Percentiles rank a stretch among this genome's conserved stretches.
Evolutionary conservation across 2,329 filamentous ascomycete genomes (phyloP).

Genomic region (Diaporthe sp.): DNA sequence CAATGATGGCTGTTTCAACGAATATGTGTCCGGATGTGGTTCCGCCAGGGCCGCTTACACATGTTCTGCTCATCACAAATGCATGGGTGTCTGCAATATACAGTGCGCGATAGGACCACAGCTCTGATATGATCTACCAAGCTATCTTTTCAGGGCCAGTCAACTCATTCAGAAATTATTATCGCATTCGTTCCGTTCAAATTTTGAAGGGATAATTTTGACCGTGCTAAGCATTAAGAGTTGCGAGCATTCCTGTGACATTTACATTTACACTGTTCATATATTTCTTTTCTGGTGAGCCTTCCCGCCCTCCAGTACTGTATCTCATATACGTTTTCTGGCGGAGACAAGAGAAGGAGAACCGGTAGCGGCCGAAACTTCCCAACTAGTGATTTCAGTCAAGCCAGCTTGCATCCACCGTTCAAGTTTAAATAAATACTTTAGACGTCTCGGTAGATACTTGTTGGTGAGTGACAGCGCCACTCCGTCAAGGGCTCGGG

Average conservation of each 20-base stretch:
- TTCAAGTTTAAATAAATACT: no score
- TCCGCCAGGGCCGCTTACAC: not conserved
- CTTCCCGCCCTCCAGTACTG: not conserved
- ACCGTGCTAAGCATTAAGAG: accelerated
- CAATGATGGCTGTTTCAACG: not conserved
- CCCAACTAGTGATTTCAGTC: no score
- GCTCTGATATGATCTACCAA: not conserved
- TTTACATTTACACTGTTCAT: not conserved
- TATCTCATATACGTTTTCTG: no score
- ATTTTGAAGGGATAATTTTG: not conserved
- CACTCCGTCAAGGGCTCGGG: no score
- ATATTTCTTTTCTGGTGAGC: not conserved
- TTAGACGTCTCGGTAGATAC: no score
- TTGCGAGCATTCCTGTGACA: not conserved
- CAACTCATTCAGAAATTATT: not conserved
- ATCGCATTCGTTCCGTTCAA: not conserved
- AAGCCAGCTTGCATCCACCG: no score
- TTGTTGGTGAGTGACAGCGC: no score
- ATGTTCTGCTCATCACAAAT: not conserved
- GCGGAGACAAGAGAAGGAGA: accelerated
- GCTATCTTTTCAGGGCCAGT: not conserved
- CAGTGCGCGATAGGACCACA: not conserved
- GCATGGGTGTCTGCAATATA: not conserved
- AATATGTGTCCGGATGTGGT: not conserved
- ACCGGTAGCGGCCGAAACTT: no score